These are phyloP conservation scores for Cenchrus purpureus DNA, from an alignment of 176 grass and related monocot species.

Conservation along the genomic window DNA sequence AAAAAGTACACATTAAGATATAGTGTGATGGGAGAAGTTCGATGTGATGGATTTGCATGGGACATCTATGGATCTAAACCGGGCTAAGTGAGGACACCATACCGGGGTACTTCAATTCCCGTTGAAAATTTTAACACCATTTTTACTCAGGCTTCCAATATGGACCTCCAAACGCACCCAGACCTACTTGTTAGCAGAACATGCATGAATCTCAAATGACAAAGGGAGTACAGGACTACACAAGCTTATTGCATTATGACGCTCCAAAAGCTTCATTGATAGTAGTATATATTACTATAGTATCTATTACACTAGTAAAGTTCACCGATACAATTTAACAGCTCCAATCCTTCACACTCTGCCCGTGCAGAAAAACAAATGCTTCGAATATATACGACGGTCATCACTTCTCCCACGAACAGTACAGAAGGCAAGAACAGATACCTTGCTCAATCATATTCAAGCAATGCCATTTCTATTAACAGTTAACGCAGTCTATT, in stretches of 20 bases:
- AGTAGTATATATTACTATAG: background rate
- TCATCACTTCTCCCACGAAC: background rate
- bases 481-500: slow-evolving; percentile 56
- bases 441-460: slow-evolving; percentile 1
- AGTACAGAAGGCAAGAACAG: background rate
- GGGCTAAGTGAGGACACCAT: no score
- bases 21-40: no score
- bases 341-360: background rate
- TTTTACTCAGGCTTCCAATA: no score
- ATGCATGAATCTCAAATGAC: no score
- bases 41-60: no score
- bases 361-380: background rate
- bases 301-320: background rate
- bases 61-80: no score
- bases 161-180: no score
- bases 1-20: no score
- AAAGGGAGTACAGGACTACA: background rate
- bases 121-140: no score
- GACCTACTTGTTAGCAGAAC: no score
- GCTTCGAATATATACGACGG: background rate
- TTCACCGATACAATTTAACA: background rate
- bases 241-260: background rate
- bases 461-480: slow-evolving; percentile 43
- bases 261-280: background rate
- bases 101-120: no score